These are phyloP conservation scores for Physaria fendleri DNA, from an alignment of 345 rosid species.

Conservation along the genomic window DNA sequence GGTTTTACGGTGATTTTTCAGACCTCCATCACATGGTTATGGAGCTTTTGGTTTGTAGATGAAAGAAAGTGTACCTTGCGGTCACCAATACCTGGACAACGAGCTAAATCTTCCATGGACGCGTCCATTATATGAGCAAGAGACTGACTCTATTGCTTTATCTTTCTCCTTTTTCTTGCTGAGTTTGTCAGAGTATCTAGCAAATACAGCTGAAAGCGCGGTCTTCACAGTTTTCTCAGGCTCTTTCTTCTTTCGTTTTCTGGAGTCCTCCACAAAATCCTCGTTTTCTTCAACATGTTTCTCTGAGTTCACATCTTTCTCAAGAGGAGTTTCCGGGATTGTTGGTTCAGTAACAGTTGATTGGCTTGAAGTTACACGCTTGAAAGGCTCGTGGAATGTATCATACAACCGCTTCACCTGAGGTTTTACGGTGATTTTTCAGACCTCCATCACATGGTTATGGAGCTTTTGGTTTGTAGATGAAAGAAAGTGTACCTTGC, in stretches of 20 bases:
- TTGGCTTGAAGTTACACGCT: conserved; percentile 49
- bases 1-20: background rate
- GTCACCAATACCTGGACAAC: conserved; percentile 94
- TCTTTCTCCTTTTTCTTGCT: conserved; percentile 25
- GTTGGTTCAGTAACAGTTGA: conserved; percentile 42
- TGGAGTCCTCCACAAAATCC: conserved; percentile 37
- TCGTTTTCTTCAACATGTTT: conserved; percentile 36
- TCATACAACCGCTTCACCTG: conserved; percentile 87
- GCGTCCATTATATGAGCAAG: conserved; percentile 85
- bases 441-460: background rate
- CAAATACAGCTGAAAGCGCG: conserved; percentile 68
- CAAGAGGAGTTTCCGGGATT: conserved; percentile 31
- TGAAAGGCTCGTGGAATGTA: conserved; percentile 93
- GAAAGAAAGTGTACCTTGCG: conserved; percentile 51
- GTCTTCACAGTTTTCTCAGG: conserved; percentile 60
- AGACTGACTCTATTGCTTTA: too few relatives aligned
- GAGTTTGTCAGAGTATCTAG: conserved; percentile 47
- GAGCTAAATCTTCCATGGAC: conserved; percentile 89
- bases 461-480: background rate
- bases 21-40: background rate
- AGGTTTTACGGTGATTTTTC: conserved; percentile 1
- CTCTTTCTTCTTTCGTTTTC: conserved; percentile 52
- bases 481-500: conserved; percentile 47
- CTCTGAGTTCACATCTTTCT: conserved; percentile 34
- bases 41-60: background rate